Base-by-base conservation (phyloP, 768 basidiomycete genomes). In the Tricholoma hemisulphureum region DNA sequence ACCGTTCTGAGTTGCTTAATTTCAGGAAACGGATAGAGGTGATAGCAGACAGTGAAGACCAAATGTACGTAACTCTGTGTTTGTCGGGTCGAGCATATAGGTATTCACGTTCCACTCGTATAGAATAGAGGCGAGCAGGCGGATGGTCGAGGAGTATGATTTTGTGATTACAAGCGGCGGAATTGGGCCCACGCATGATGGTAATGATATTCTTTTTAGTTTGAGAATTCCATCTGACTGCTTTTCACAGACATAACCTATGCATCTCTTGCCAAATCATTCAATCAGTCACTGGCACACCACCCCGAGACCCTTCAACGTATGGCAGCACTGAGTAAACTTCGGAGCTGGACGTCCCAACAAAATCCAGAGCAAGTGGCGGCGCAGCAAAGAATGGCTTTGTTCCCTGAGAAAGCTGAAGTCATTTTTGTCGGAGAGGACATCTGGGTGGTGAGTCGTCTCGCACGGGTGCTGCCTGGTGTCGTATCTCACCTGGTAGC, bases 161-260 rank as follows among this genome's bases (percentile, higher is more conserved):
- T 87, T 95, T 64, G 94, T 97, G 26, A 80, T 98, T 53, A 95
- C 93, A 0, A 88, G 86, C 11, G 95, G 95, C 1, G 95, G 95
- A 0, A 93, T 97, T 55, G 93, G 93, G 0, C 91, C 93, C 2
- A 95, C 93, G 11, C 92, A 94, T 66, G 93, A 93, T 66, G 91
- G 91, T 90, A 61, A n/a, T 56, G 80, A 16, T 28, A 34, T 54
- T 35, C 18, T 35, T 49, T 13, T 28, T 20, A 26, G 21, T 51
- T 8, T 29, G 57, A 46, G 53, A 45, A 16, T 13, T 29, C 32
- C 23, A 6, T 31, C 0, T 39, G 18, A 18, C 20, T 18, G n/a
- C 18, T 23, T 21, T 6, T 59, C 18, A 55, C 66, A 88, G 92
- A 95, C 66, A 96, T 96, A 66, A 96, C 95, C 4, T 97, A 97